Base-by-base conservation (phyloP, 768 basidiomycete species). In the Lentinula sp. region DNA sequence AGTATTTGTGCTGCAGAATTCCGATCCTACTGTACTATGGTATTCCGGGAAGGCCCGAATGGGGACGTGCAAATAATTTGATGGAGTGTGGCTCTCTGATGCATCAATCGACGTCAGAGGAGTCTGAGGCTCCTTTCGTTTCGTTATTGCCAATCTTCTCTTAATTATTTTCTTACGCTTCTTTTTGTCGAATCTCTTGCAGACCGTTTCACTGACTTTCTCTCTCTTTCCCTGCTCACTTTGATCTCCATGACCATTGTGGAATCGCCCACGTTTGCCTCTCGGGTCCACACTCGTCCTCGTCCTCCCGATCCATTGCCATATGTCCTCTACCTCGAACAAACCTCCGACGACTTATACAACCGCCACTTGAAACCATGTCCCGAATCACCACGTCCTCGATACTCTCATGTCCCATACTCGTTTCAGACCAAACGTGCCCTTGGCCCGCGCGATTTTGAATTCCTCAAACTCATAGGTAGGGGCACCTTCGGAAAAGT, bases 381-480 rank as follows among this genome's bases (percentile, higher is more conserved):
- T 39, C 10, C 28, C 15, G 28, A 28, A 39, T 8, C 37, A 13
- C 2, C 37, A 8, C 45, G 42, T 13, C 28, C 45, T 31, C 23
- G 13, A 4, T 28, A 21, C 13, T 2, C 40, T 28, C 42, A 58
- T 61, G 55, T 67, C 70, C 54, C 67, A 53, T 54, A 32, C 59
- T 65, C 65, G 56, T 11, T 35, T 37, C 71, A 93, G 92, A 89
- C 85, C 51, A 93, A 91, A 76, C 86, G 87, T 49, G 85, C 91
- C 5, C 83, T 98, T 54, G 90, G 86, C n/a, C 95, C 95, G 34
- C 87, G 91, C 70, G 96, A 98, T 71, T 99, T 99, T 69, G 96
- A 98, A 70, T 97, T 98, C 77, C 86, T 99, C 69, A 97, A 97
- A 73, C 89, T 99, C 61, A 98, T 99, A 74, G 97, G 97, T 61